phyloP scores from a whole-genome alignment of 2,329 filamentous ascomycete species.

The Setomelanomma holmii region DNA sequence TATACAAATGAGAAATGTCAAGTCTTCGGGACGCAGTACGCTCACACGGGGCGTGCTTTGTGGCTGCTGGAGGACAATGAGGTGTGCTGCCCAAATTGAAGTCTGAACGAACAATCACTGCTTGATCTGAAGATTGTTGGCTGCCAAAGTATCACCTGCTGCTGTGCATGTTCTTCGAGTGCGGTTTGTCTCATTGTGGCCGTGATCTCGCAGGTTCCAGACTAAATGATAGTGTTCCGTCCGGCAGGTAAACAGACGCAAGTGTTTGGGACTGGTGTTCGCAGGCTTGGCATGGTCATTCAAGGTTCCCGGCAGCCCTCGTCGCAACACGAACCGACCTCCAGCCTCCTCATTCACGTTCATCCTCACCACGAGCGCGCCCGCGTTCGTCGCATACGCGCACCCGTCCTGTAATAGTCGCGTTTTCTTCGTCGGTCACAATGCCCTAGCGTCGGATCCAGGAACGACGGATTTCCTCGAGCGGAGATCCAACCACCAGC shows the following conservation, averaged over 20 bases:
- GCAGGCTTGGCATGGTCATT: conserved; percentile 32
- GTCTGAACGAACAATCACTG: background rate
- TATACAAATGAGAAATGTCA: no score
- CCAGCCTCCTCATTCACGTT: conserved; percentile 18
- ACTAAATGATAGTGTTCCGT: background rate
- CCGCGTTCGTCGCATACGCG: conserved; percentile 32
- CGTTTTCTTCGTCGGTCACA: conserved; percentile 18
- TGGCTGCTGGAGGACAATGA: background rate
- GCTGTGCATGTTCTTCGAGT: no score
- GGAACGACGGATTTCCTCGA: conserved; percentile 23
- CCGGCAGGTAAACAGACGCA: conserved; percentile 27
- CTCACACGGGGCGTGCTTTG: no score
- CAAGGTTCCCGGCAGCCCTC: conserved; percentile 27
- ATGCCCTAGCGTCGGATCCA: conserved; percentile 31
- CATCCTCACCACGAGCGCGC: conserved; percentile 20
- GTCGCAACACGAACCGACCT: conserved; percentile 34
- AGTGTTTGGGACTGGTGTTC: conserved; percentile 34
- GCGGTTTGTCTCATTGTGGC: no score
- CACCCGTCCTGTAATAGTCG: conserved; percentile 20
- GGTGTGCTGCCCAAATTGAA: background rate
- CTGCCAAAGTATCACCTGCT: no score
- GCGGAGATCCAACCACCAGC: conserved; percentile 15
- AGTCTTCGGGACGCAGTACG: no score
- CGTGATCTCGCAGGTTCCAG: background rate
- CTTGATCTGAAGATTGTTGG: no score